phyloP scores from a whole-genome alignment of 306 rosid species.

The Calophaca sinica region DNA sequence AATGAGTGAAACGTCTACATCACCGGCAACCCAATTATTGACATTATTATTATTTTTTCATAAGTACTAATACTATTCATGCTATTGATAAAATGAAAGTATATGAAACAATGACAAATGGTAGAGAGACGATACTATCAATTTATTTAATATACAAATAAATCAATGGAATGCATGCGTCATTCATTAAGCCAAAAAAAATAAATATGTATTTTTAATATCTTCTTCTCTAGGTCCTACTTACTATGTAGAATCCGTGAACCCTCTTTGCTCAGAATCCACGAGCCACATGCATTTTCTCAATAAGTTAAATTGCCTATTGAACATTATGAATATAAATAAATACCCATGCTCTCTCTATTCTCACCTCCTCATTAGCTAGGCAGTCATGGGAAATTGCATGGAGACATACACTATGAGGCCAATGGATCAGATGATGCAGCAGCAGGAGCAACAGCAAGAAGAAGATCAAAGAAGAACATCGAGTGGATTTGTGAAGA shows the following conservation, averaged over 20 bases:
- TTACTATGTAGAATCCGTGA: conserved; percentile 43
- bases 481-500: conserved; percentile 34
- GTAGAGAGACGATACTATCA: too few species aligned
- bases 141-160: not conserved
- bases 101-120: too few species aligned
- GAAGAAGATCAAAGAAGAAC: conserved; percentile 23
- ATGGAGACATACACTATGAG: conserved; percentile 56
- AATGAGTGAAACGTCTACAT: conserved; percentile 42
- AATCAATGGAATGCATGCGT: conserved; percentile 23
- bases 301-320: not conserved
- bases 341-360: conserved; percentile 24
- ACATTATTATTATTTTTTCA: too few species aligned
- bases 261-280: not conserved
- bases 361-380: not conserved
- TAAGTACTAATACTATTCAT: too few species aligned
- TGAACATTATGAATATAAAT: conserved; percentile 40
- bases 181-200: not conserved
- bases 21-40: conserved; percentile 47
- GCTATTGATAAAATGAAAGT: not conserved
- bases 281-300: conserved; percentile 31
- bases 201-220: too few species aligned
- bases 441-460: conserved; percentile 44
- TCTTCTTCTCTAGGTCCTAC: conserved; percentile 3
- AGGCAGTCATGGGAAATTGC: conserved; percentile 73
- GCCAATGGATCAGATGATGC: conserved; percentile 19